Base-by-base conservation (phyloP, 768 basidiomycete species). In the Lactarius akahatsu region DNA sequence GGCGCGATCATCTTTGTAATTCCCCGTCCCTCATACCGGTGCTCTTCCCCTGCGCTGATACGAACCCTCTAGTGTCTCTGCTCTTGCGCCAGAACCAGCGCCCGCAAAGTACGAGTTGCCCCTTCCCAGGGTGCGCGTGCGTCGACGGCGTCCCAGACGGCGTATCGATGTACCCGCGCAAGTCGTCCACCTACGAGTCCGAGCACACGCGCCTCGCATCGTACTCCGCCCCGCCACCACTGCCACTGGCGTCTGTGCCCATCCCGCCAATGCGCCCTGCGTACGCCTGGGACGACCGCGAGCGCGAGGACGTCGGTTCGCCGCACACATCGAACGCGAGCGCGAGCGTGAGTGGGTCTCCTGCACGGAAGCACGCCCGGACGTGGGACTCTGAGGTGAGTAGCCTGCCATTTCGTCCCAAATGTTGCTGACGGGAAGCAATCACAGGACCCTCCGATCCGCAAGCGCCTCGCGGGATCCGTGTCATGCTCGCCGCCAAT, bases 291-390 rank as follows among this genome's bases (percentile, higher is more conserved):
- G 69, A 69, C 15, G 67, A 67, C 20, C 65, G 68, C 9, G 69
- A 69, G 10, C 69, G 69, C 4, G 68, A 69, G 9, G 68, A 69
- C 15, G 2, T 36, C 5, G 59, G 47, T 8, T 70, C 69, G 13
- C 69, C 69, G 28, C 69, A 62, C 26, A 65, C 67, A 7, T 63
- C 69, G 16, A 70, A 63, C 32, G 58, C 68, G 1, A 70, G 69
- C 28, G 56, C 38, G 16, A 65, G 63, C 43, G 54, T 45, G 2
- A 41, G 67, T 10, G 69, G 63, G 58, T 60, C 70, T 5, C 64
- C 68, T 6, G 68, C 59, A 6, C 68, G 70, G 11, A 71, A 71
- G 50, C 70, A 71, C 26, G 62, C 67, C 1, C 70, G 70, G 20
- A 56, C 62, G 4, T 71, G 70, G 70, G 70, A 71, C 47, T 34